A percentile compares a stretch with the other conserved stretches of the same genome.
These are phyloP conservation scores for Wickerhamia fluorescens DNA, from an alignment of 805 yeast genomes.

Conservation along the genomic window DNA sequence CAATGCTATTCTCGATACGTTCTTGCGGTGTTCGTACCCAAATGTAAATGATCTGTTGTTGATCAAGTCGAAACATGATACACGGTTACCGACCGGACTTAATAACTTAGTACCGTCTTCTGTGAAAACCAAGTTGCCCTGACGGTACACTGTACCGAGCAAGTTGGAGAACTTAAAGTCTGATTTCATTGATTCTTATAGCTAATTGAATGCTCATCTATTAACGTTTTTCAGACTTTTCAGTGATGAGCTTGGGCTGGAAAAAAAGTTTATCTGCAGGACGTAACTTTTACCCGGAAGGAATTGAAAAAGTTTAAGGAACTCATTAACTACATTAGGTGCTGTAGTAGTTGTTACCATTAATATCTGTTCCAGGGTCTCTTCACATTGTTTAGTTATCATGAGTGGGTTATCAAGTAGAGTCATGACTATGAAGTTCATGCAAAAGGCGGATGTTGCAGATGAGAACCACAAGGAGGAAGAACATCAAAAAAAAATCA, in stretches of 20 bases:
- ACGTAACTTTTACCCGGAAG: neutral
- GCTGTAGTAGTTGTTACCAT: too few species aligned
- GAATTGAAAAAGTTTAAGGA: neutral
- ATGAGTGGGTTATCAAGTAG: constrained; percentile 48
- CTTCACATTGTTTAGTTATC: neutral
- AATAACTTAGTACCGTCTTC: constrained; percentile 78
- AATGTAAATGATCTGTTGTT: constrained; percentile 84
- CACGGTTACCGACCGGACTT: constrained; percentile 93
- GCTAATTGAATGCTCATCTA: neutral
- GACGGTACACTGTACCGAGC: constrained; percentile 89
- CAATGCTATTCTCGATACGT: constrained; percentile 70
- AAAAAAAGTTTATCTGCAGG: neutral
- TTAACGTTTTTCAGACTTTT: neutral
- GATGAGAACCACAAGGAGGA: constrained; percentile 26
- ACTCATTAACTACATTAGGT: neutral
- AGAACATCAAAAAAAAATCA: constrained; percentile 28
- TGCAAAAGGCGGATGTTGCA: constrained; percentile 36
- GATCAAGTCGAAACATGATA: constrained; percentile 78
- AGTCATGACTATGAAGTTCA: constrained; percentile 77
- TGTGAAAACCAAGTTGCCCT: constrained; percentile 83
- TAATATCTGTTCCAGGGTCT: too few species aligned
- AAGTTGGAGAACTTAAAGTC: constrained; percentile 83
- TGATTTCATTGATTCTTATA: constrained; percentile 55
- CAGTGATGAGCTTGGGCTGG: neutral
- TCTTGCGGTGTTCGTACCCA: constrained; percentile 86